Evolutionary conservation across 768 basidiomycete species (phyloP), one percentile per base, ranked within the genome.

Genomic region (Sporobolomyces phaffii): DNA sequence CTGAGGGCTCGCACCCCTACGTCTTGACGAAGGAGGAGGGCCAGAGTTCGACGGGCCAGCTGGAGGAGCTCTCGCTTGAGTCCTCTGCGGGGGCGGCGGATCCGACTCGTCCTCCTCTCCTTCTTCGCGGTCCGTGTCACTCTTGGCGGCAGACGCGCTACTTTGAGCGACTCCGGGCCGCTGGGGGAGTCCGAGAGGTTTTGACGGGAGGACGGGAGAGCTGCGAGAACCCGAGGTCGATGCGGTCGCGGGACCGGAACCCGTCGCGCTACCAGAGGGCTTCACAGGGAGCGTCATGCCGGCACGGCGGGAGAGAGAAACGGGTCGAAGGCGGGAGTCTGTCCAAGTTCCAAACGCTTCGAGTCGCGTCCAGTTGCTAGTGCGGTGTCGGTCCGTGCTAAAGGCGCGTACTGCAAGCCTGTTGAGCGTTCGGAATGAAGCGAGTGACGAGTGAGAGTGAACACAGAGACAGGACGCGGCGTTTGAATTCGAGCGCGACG

Each of bases 81-180:
- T 11, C 11, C 44, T n/a, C 17, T 33, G 33, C 31, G 8, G 10
- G 9, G 51, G 52, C 11, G 44, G 51, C 11, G 50, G 44, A 1
- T 26, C 14, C 17, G 29, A 10, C 26, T 67, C 65, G 10, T 26
- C n/a, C 60, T 67, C 65, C n/a, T 67, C 65, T 17, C 65, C 65
- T 44, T 67, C 65, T n/a, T 67, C 65, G n/a, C 65, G 65, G 20
- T 67, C 50, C 17, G 50, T 24, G 28, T 34, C 41, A 34, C 60
- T 50, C 26, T 45, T 40, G 38, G 47, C 24, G 22, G 34, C 36
- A 2, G 34, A 4, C 20, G 36, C 38, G 24, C 2, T 28, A 4
- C 52, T 53, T 17, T 31, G 51, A 7, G 64, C 17, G 18, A 33
- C 29, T 31, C 29, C 7, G 20, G 64, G 58, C 17, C 59, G 41